These are phyloP conservation scores for Phlyctochytrium bullatum DNA, from an alignment of 192 early-diverging fungal species.

Conservation along the genomic window DNA sequence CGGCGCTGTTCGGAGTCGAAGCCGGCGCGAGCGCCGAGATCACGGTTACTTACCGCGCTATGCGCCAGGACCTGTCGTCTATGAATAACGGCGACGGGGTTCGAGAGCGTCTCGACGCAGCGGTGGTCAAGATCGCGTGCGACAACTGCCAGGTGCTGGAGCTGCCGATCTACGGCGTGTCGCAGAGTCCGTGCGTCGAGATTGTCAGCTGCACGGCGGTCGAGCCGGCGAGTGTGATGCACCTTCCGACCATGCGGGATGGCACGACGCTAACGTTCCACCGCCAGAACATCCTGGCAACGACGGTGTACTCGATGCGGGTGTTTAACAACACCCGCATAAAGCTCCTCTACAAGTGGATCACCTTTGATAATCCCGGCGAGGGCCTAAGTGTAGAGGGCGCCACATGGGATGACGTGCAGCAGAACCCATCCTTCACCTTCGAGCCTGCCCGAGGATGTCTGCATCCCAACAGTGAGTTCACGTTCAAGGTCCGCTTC, in stretches of 20 bases:
- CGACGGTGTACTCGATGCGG: slow-evolving; percentile 26
- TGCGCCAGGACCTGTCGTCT: not conserved
- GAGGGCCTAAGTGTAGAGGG: not conserved
- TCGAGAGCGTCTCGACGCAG: slow-evolving; percentile 16
- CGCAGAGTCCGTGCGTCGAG: slow-evolving; percentile 32
- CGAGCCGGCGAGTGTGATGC: slow-evolving; percentile 1
- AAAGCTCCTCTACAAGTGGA: slow-evolving; percentile 40
- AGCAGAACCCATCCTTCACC: slow-evolving; percentile 19
- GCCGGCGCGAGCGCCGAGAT: slow-evolving; percentile 32
- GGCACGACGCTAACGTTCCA: not conserved
- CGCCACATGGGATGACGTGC: not conserved
- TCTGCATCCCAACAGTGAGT: slow-evolving; percentile 29
- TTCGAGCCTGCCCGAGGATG: slow-evolving; percentile 31
- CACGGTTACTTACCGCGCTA: slow-evolving; percentile 24
- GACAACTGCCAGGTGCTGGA: slow-evolving; percentile 46
- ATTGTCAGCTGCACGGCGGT: slow-evolving; percentile 7
- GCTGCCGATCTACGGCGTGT: slow-evolving; percentile 32
- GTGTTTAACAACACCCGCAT: slow-evolving; percentile 37
- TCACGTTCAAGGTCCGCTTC: slow-evolving; percentile 40
- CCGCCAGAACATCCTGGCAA: slow-evolving; percentile 35
- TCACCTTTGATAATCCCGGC: slow-evolving; percentile 26
- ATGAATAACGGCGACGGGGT: not conserved
- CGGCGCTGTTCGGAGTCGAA: slow-evolving; percentile 31
- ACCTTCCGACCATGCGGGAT: not conserved
- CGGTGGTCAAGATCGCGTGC: slow-evolving; percentile 38